These are phyloP conservation scores for Hanseniaspora taiwanica DNA, from an alignment of 805 yeast species.

Conservation along the genomic window DNA sequence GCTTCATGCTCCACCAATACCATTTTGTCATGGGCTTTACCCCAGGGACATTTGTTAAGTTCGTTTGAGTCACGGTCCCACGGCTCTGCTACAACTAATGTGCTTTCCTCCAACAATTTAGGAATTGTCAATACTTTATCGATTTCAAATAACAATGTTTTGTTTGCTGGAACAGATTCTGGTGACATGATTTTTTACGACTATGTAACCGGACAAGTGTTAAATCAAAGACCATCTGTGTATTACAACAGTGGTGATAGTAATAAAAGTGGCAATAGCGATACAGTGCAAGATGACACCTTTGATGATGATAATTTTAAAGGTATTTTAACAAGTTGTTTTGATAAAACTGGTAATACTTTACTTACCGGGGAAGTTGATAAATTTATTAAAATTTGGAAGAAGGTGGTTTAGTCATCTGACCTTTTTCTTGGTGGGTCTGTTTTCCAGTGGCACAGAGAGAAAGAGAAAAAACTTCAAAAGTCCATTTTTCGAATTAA, in stretches of 20 bases:
- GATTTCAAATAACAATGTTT: slow-evolving; percentile 43
- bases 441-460: too few species aligned
- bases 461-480: not conserved
- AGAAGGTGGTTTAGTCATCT: not conserved
- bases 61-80: slow-evolving; percentile 25
- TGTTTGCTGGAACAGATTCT: slow-evolving; percentile 76
- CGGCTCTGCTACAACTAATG: slow-evolving; percentile 19
- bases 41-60: slow-evolving; percentile 61
- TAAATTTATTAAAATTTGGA: slow-evolving; percentile 72
- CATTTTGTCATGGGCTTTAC: slow-evolving; percentile 71
- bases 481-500: too few species aligned
- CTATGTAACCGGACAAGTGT: slow-evolving; percentile 55
- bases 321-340: slow-evolving; percentile 56
- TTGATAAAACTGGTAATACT: slow-evolving; percentile 57
- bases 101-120: slow-evolving; percentile 9
- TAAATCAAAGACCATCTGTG: slow-evolving; percentile 53
- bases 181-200: slow-evolving; percentile 71
- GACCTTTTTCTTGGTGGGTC: not conserved
- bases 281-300: not conserved
- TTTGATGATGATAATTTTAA: slow-evolving; percentile 31
- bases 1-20: slow-evolving; percentile 74
- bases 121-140: slow-evolving; percentile 56
- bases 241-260: not conserved
- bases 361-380: slow-evolving; percentile 85
- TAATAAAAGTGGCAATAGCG: not conserved